Base-by-base conservation (phyloP, 352 stramenopile species). In the Phytophthora aleatoria region DNA sequence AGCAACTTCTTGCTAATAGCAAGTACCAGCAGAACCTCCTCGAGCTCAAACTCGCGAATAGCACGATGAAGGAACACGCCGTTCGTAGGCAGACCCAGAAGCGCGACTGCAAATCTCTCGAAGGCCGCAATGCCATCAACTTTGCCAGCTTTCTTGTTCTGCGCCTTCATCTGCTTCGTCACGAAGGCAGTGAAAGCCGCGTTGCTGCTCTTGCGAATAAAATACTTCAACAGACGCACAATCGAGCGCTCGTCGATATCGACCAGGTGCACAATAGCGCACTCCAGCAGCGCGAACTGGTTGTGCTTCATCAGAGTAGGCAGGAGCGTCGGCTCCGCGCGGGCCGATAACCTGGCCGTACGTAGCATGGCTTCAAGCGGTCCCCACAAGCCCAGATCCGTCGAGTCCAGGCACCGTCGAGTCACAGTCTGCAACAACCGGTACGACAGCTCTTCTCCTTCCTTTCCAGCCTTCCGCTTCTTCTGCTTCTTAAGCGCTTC, bases 181-280 rank as follows among this genome's bases (percentile, higher is more conserved):
- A 81, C 69, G 38, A 79, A 89, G 48, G 62, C 13, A 1, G 66
- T 57, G n/a, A 89, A 74, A 31, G 50, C 35, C 28, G 67, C 54
- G 64, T 74, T 68, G 16, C 73, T 71, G 57, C 70, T 74, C 59
- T 87, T 83, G 53, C 77, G 75, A 63, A 95, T 78, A 67, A 93
- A 91, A 59, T 88, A 93, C 60, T 88, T 85, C 12, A 90, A 58
- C 47, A 95, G 56, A 15, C 75, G 83, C 41, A 94, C 81, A 53
- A 91, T 73, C 7, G 81, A 78, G 35, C 74, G 79, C 71, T 95
- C 87, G 59, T 95, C 84, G 53, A 95, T 82, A 60, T 95, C 87
- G 5, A 84, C 73, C 13, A 95, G 61, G 53, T 89, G 61, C n/a
- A 73, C 50, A 27, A 95, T 79, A 26, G 81, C 74, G 31, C 78